Percentiles rank a stretch among this genome's conserved stretches.
These are phyloP conservation scores for Vigna unguiculata DNA, from an alignment of 306 rosid species.

Conservation along the genomic window DNA sequence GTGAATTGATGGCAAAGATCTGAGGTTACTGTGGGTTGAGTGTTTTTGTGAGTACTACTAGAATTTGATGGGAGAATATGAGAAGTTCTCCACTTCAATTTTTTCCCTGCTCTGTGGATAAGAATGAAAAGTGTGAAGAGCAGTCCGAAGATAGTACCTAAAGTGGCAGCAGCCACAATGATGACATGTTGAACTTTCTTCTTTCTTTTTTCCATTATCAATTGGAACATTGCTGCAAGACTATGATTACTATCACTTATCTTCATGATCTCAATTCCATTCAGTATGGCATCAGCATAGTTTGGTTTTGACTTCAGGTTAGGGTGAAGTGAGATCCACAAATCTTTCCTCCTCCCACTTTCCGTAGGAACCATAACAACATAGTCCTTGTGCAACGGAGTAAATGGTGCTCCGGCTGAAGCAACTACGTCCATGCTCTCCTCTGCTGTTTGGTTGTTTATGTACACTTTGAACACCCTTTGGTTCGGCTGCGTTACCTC, in stretches of 20 bases:
- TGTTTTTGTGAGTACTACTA: not conserved
- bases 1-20: conserved; percentile 46
- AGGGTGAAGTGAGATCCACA: conserved; percentile 50
- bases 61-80: conserved; percentile 12
- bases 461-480: conserved; percentile 54
- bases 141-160: conserved; percentile 37
- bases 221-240: conserved; percentile 44
- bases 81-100: conserved; percentile 10
- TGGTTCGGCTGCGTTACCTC: conserved; percentile 35
- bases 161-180: conserved; percentile 17
- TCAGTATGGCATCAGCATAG: conserved; percentile 50
- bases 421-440: conserved; percentile 46
- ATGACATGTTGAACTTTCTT: conserved; percentile 1
- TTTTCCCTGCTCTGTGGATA: conserved; percentile 6
- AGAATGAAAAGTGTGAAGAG: conserved; percentile 13
- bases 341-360: conserved; percentile 31
- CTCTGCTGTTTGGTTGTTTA: conserved; percentile 56
- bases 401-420: conserved; percentile 37
- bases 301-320: conserved; percentile 46
- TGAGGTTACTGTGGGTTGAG: conserved; percentile 38
- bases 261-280: conserved; percentile 58
- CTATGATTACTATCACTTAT: conserved; percentile 43
- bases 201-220: conserved; percentile 18
- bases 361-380: conserved; percentile 42
- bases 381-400: conserved; percentile 45